Evolutionary conservation across 2,329 filamentous ascomycete species (phyloP).

Genomic region (Diaporthe capsici): DNA sequence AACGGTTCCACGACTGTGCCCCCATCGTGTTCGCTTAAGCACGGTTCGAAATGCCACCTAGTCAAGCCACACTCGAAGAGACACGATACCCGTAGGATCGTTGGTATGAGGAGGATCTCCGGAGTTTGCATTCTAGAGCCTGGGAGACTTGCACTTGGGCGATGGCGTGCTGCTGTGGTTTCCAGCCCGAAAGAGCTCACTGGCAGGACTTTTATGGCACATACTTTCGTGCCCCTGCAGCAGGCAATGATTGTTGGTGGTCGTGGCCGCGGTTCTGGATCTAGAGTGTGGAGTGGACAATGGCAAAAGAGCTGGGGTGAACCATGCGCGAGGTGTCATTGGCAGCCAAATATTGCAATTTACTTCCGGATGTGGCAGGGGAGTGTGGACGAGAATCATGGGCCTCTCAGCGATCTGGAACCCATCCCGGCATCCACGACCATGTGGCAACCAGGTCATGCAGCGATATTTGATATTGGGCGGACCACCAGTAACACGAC

Average conservation of each 20-base stretch:
- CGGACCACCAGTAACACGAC: background rate
- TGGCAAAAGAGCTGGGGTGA: constrained; percentile 2
- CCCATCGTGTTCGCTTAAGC: constrained; percentile 4
- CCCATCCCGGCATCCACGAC: background rate
- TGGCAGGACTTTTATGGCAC: background rate
- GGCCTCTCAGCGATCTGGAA: background rate
- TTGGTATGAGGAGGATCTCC: background rate
- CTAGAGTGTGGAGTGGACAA: background rate
- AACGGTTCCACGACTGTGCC: background rate
- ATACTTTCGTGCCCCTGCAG: background rate
- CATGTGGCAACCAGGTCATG: constrained; percentile 25
- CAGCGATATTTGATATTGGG: background rate
- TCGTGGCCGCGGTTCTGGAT: background rate
- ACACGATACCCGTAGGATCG: background rate
- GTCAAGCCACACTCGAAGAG: background rate
- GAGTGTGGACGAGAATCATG: background rate
- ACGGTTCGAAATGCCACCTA: background rate
- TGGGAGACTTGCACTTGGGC: background rate
- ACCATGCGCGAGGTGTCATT: constrained; percentile 21
- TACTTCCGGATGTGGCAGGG: background rate
- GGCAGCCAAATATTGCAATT: constrained; percentile 9
- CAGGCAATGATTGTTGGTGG: background rate
- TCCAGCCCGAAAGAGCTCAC: background rate
- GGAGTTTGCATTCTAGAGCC: background rate
- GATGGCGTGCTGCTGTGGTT: background rate